Conservation (phyloP, 441 rosid genomes). For the Gossypium trilobum region DNA sequence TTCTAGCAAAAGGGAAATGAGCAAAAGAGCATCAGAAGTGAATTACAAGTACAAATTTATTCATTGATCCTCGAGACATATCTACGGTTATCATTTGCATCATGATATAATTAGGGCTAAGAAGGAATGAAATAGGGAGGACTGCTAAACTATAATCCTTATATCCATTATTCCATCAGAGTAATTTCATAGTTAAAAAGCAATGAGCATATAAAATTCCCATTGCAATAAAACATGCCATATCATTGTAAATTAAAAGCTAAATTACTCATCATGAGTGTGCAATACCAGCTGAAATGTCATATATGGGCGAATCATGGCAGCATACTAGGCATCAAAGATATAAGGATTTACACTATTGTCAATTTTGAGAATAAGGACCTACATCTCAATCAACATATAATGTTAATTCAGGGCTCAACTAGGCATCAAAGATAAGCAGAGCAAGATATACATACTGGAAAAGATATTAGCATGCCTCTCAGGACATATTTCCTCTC, state of each 20-base stretch:
- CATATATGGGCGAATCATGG: neutral
- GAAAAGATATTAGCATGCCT: conserved; percentile 63
- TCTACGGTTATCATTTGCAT: neutral
- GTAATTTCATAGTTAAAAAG: neutral
- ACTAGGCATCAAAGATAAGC: neutral
- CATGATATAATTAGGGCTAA: conserved; percentile 1
- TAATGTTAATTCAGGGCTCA: neutral
- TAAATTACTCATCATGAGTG: neutral
- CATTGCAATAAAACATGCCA: neutral
- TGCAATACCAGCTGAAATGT: neutral
- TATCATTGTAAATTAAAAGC: neutral
- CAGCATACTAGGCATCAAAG: neutral
- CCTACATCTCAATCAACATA: conserved; percentile 9
- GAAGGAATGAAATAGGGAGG: neutral
- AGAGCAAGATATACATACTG: conserved; percentile 40
- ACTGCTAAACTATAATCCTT: neutral
- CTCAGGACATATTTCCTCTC: conserved; percentile 88
- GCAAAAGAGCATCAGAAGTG: conserved; percentile 13
- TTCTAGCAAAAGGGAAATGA: conserved; percentile 31
- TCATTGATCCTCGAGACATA: conserved; percentile 1
- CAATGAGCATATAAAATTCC: neutral
- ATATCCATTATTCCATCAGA: neutral
- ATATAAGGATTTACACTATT: neutral
- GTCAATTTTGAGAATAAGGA: conserved; percentile 1
- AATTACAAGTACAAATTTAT: neutral